Base-by-base conservation (phyloP, 1,284 basidiomycete species). In the Lentinula novae-zelandiae region DNA sequence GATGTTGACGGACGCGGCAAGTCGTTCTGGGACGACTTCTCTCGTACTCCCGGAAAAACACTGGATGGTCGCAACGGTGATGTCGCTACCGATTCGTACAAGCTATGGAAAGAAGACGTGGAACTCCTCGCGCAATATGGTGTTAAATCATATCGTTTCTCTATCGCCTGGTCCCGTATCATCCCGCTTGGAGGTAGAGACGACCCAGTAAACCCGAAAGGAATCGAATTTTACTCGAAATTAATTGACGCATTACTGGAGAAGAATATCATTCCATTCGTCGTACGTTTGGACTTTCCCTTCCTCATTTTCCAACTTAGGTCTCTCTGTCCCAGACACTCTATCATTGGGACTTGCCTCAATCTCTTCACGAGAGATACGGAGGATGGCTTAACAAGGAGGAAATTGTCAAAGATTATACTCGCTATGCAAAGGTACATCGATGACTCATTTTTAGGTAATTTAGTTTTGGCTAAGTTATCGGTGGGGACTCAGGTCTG, bases 291-390 rank as follows among this genome's bases (percentile, higher is more conserved):
- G 53, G 22, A 42, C 50, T 39, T 49, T 60, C 46, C 39, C 12
- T 22, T 17, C 44, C 53, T 38, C 56, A 17, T 15, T 38, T 5
- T 34, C 12, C 3, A 27, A 27, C 8, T 15, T n/a, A 36, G 39
- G 42, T 31, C 22, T 17, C 15, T 17, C 15, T n/a, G 17, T 54
- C 40, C n/a, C 64, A 88, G 86, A 91, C 89, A 0, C 72, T 91
- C 44, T 90, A 90, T 71, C 89, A 91, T 70, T 92, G 89, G 89
- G 90, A 92, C 67, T 77, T 90, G 5, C 89, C 89, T 5, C 86
- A 87, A 69, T 82, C 73, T 1, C 77, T 92, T 27, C 82, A 90
- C 61, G 82, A 89, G 61, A 79, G 85, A 51, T 92, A 92, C 71
- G 83, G 84, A 22, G 89, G 89, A 2, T 91, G 88, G 86, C 73